Evolutionary conservation across 1,139 yeast species (phyloP).

Genomic region (Debaryomycetaceae sp.): DNA sequence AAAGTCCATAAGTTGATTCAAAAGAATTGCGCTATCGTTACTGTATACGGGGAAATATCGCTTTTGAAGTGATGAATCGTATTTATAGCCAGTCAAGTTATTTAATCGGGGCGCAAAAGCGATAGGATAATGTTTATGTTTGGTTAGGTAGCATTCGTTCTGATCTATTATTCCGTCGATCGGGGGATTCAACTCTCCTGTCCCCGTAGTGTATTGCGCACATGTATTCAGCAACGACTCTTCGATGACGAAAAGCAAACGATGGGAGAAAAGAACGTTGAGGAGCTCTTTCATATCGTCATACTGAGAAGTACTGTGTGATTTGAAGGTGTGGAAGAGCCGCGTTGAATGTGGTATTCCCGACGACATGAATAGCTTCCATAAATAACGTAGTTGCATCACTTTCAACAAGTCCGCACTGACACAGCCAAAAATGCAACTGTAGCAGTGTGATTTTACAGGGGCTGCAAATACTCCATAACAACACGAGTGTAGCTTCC

Average conservation of each 20-base stretch:
- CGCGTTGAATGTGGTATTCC: conserved; percentile 13
- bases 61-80: conserved; percentile 5
- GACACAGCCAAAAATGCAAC: conserved; percentile 11
- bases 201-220: conserved; percentile 9
- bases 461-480: conserved; percentile 11
- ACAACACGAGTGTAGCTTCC: conserved; percentile 12
- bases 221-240: conserved; percentile 6
- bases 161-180: conserved; percentile 9
- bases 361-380: conserved; percentile 10
- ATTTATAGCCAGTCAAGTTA: conserved; percentile 4
- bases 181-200: conserved; percentile 9
- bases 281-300: conserved; percentile 7
- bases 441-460: conserved; percentile 10
- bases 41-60: conserved; percentile 13
- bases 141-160: conserved; percentile 6
- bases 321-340: conserved; percentile 8
- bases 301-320: conserved; percentile 2
- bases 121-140: conserved; percentile 8
- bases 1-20: background rate
- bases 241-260: conserved; percentile 9
- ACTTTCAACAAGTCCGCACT: conserved; percentile 10
- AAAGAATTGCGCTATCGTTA: background rate
- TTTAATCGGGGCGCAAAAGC: conserved; percentile 14
- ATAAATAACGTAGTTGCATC: conserved; percentile 16
- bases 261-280: conserved; percentile 15